phyloP scores from a whole-genome alignment of 2,329 filamentous ascomycete species.

The Fusarium buxicola region DNA sequence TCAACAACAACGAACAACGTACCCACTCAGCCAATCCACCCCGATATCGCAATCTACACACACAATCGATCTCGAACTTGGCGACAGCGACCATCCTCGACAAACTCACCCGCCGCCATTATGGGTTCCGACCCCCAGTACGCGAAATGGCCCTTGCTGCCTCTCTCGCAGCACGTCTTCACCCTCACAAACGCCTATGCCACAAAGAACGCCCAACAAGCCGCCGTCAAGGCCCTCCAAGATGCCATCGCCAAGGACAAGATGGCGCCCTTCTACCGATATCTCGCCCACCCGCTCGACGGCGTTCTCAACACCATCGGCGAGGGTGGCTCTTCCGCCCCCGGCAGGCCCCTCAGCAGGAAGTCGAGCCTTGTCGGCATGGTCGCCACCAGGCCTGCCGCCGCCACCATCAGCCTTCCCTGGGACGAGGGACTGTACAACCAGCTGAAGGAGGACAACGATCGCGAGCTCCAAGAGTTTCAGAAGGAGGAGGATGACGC shows the following conservation, averaged over 20 bases:
- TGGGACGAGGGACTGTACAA: conserved; percentile 95
- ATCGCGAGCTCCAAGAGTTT: conserved; percentile 78
- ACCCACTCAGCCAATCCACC: not conserved
- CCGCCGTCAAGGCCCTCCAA: conserved; percentile 78
- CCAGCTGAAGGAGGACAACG: conserved; percentile 79
- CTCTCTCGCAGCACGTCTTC: conserved; percentile 87
- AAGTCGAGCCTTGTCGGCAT: conserved; percentile 79
- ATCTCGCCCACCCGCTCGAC: conserved; percentile 83
- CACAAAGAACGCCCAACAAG: conserved; percentile 72
- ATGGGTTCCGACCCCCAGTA: conserved; percentile 88
- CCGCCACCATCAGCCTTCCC: conserved; percentile 75
- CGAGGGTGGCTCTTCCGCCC: conserved; percentile 66
- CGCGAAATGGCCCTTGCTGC: conserved; percentile 84
- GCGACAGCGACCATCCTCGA: conserved; percentile 37
- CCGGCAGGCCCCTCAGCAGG: conserved; percentile 70
- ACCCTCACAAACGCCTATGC: conserved; percentile 85
- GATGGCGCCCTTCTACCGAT: conserved; percentile 89
- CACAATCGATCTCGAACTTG: conserved; percentile 43
- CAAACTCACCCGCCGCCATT: conserved; percentile 51
- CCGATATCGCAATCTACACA: conserved; percentile 7
- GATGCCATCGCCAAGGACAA: conserved; percentile 86
- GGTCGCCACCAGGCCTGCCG: conserved; percentile 76
- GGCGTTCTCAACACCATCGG: conserved; percentile 83
- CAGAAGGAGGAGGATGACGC: conserved; percentile 94
- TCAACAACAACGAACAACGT: conserved; percentile 16